phyloP scores from a whole-genome alignment of 140 eudicot species.

The Senecio squalidus region DNA sequence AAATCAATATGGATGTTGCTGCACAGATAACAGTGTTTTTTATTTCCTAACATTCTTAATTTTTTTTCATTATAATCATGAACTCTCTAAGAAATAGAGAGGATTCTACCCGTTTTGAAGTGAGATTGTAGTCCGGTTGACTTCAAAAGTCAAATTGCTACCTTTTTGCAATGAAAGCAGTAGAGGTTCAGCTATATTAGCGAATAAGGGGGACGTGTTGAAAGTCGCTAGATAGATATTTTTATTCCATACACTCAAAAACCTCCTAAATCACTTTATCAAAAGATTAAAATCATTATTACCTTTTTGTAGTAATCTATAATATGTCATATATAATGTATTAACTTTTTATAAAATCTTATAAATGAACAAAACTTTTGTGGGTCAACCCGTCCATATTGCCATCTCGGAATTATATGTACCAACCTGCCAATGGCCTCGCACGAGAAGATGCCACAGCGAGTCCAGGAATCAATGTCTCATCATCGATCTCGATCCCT shows the following conservation, averaged over 20 bases:
- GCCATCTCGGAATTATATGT: background rate
- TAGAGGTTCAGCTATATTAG: background rate
- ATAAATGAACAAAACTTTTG: too few species aligned
- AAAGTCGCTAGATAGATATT: background rate
- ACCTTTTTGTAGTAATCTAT: too few species aligned
- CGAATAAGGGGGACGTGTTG: background rate
- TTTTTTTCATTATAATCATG: background rate
- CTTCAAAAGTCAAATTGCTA: conserved; percentile 8
- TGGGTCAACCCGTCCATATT: conserved; percentile 8
- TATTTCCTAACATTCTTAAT: background rate
- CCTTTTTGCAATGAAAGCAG: background rate
- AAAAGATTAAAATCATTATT: too few species aligned
- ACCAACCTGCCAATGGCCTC: conserved; percentile 80
- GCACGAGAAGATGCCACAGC: conserved; percentile 91
- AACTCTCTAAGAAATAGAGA: background rate
- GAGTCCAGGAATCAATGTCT: conserved; percentile 80
- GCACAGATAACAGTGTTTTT: background rate
- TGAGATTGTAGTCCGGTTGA: background rate
- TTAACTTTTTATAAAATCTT: background rate
- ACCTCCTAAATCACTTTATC: too few species aligned
- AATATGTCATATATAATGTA: too few species aligned
- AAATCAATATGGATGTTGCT: background rate
- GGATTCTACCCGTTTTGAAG: background rate
- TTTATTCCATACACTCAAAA: too few species aligned
- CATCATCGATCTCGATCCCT: conserved; percentile 75